These are phyloP conservation scores for Aquilaria sinensis DNA, from an alignment of 345 rosid genomes.

Conservation along the genomic window DNA sequence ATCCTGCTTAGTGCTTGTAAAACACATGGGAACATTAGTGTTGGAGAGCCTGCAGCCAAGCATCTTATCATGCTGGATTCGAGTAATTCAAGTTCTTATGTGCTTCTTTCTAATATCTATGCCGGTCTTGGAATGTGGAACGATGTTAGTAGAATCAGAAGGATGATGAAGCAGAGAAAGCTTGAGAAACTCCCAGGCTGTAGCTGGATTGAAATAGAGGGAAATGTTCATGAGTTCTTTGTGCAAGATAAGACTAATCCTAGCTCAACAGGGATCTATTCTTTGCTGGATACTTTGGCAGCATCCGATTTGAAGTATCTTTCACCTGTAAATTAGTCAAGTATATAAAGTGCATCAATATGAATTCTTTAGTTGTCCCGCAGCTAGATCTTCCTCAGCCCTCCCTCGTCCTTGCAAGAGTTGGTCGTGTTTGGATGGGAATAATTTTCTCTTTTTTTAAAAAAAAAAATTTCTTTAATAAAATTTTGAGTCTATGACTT, in stretches of 20 bases:
- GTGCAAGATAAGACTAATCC: constrained; percentile 31
- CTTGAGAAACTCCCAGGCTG: constrained; percentile 49
- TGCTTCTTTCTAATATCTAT: constrained; percentile 44
- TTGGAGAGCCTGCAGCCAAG: constrained; percentile 40
- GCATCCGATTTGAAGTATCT: constrained; percentile 3
- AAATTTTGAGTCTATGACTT: too few relatives aligned
- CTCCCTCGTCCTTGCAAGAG: too few relatives aligned
- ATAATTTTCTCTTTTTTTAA: too few relatives aligned
- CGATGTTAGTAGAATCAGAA: constrained; percentile 37
- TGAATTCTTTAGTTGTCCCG: too few relatives aligned
- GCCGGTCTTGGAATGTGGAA: constrained; percentile 54
- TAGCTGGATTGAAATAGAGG: constrained; percentile 52
- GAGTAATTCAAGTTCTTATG: constrained; percentile 34
- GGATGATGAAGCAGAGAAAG: constrained; percentile 46
- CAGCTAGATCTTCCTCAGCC: too few relatives aligned
- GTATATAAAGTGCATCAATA: too few relatives aligned
- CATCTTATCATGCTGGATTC: constrained; percentile 30
- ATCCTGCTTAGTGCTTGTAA: constrained; percentile 48
- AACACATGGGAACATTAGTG: constrained; percentile 34
- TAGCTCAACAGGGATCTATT: constrained; percentile 13
- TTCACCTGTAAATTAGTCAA: too few relatives aligned
- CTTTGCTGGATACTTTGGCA: constrained; percentile 14
- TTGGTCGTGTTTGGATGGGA: too few relatives aligned
- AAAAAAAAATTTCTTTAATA: too few relatives aligned
- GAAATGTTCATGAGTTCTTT: constrained; percentile 45